phyloP scores from a whole-genome alignment of 2,329 filamentous ascomycete species.

The Arthrinium puccinioides region DNA sequence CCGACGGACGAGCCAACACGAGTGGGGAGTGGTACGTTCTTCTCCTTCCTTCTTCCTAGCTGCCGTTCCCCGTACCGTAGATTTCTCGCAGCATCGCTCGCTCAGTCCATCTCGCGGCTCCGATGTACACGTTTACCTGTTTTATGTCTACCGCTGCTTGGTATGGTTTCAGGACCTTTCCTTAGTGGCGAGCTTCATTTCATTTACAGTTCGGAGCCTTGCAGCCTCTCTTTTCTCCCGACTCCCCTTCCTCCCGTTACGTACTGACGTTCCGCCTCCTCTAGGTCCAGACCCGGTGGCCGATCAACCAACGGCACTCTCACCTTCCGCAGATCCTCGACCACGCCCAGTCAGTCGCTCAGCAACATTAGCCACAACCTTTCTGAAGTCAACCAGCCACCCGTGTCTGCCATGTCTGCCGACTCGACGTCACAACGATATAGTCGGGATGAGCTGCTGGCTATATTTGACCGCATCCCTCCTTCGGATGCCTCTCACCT shows the following conservation, averaged over 20 bases:
- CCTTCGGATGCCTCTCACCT: constrained; percentile 57
- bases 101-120: too few relatives aligned
- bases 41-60: constrained; percentile 1
- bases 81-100: too few relatives aligned
- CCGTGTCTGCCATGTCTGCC: constrained; percentile 38
- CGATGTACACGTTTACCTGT: too few relatives aligned
- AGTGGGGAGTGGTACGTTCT: constrained; percentile 66
- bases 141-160: too few relatives aligned
- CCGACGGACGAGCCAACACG: constrained; percentile 45
- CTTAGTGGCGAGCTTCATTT: too few relatives aligned
- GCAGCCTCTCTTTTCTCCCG: too few relatives aligned
- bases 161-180: constrained; percentile 1
- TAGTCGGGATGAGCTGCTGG: constrained; percentile 70
- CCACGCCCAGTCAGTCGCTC: constrained; percentile 39
- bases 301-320: constrained; percentile 55
- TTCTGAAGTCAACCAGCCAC: constrained; percentile 20
- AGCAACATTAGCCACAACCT: constrained; percentile 25
- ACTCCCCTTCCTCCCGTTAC: too few relatives aligned
- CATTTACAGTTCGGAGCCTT: too few relatives aligned
- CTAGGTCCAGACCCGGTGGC: constrained; percentile 51
- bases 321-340: constrained; percentile 58
- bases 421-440: constrained; percentile 60
- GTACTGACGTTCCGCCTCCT: constrained; percentile 2
- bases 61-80: too few relatives aligned
- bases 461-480: constrained; percentile 53